Evolutionary conservation across 441 rosid species (phyloP).

Genomic region (Adansonia grandidieri): DNA sequence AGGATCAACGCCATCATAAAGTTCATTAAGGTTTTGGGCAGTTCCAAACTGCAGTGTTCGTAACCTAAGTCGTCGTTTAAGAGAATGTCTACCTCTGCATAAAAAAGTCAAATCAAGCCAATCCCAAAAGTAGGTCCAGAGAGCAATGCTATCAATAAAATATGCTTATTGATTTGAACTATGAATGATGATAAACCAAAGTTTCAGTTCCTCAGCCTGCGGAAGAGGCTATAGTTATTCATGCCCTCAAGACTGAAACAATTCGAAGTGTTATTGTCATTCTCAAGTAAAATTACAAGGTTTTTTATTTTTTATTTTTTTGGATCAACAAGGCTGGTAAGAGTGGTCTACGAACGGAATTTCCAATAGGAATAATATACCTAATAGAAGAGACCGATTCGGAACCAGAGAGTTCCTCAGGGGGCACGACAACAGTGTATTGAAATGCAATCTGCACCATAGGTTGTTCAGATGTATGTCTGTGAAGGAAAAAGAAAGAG

Average conservation of each 20-base stretch:
- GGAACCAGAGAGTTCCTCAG: slow-evolving; percentile 68
- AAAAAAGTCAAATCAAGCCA: slow-evolving; percentile 33
- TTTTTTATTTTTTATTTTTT: background rate
- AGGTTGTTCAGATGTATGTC: slow-evolving; percentile 84
- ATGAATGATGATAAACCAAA: background rate
- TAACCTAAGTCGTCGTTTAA: slow-evolving; percentile 86
- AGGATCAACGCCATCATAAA: slow-evolving; percentile 85
- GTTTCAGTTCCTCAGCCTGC: background rate
- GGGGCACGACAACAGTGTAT: slow-evolving; percentile 85
- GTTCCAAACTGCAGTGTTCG: slow-evolving; percentile 83
- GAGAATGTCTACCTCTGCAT: slow-evolving; percentile 71
- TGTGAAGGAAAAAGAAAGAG: slow-evolving; percentile 38
- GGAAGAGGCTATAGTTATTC: background rate
- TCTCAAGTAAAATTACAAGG: background rate
- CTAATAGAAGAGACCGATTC: slow-evolving; percentile 62
- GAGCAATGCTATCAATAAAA: background rate
- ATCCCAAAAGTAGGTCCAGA: slow-evolving; percentile 7
- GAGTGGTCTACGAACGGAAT: slow-evolving; percentile 12
- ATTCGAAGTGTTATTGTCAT: background rate
- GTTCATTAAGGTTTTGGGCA: slow-evolving; percentile 74
- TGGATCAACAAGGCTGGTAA: background rate
- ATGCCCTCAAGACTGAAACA: background rate
- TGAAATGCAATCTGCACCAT: slow-evolving; percentile 94
- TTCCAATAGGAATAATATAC: slow-evolving; percentile 44
- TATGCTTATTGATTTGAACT: slow-evolving; percentile 9